These are phyloP conservation scores for Corchorus capsularis DNA, from an alignment of 345 rosid genomes.

Conservation along the genomic window DNA sequence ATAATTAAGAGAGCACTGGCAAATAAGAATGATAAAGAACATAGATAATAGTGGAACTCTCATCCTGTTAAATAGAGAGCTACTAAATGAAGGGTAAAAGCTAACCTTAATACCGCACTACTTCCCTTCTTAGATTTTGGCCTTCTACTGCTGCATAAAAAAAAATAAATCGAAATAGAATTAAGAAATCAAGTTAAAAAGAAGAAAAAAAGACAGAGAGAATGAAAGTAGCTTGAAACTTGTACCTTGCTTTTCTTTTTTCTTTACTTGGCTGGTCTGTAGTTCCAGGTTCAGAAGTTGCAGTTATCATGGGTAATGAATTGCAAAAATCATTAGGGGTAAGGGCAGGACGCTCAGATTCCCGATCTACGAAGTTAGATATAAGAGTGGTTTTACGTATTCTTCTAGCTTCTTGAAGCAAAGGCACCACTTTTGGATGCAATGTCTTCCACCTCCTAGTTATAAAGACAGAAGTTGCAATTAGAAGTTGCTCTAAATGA, in stretches of 20 bases:
- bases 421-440: constrained; percentile 65
- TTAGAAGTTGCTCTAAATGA: not conserved
- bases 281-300: constrained; percentile 35
- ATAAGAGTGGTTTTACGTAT: constrained; percentile 49
- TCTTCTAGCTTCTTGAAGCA: constrained; percentile 59
- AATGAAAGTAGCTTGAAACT: not conserved
- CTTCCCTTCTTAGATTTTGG: constrained; percentile 30
- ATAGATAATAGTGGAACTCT: not conserved
- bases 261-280: constrained; percentile 33
- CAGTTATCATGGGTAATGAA: constrained; percentile 32
- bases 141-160: constrained; percentile 34
- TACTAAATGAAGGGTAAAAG: not conserved
- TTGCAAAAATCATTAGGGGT: constrained; percentile 51
- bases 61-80: not conserved
- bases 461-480: constrained; percentile 1
- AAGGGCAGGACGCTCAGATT: constrained; percentile 76
- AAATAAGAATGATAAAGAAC: not conserved
- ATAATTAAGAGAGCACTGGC: not conserved
- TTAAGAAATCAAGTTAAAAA: not conserved
- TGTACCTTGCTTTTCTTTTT: constrained; percentile 56
- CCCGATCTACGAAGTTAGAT: constrained; percentile 88
- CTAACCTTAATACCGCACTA: constrained; percentile 33
- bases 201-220: not conserved
- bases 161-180: constrained; percentile 21
- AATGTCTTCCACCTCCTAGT: constrained; percentile 81